Evolutionary conservation across 192 early-diverging fungal species (phyloP).

Genomic region (Coemansia sp.): DNA sequence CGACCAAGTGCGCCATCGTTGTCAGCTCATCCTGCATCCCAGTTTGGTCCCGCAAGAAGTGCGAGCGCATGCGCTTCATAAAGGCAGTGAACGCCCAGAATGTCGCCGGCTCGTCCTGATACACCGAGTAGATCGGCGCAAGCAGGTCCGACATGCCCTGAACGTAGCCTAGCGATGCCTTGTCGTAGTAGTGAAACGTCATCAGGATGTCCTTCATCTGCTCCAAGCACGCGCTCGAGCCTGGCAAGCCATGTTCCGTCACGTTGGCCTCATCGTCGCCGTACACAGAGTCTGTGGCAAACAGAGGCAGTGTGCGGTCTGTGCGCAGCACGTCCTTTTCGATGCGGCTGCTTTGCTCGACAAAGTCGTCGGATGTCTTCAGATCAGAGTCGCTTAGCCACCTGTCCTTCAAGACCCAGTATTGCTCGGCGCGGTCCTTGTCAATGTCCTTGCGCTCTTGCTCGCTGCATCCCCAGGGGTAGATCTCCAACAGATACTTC

Average conservation of each 20-base stretch:
- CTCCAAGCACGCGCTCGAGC: conserved; percentile 76
- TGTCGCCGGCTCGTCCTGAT: conserved; percentile 82
- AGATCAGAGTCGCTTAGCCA: conserved; percentile 65
- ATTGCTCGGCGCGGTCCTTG: conserved; percentile 60
- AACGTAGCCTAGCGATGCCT: conserved; percentile 72
- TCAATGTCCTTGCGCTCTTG: conserved; percentile 63
- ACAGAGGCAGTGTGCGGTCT: conserved; percentile 83
- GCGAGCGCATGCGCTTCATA: conserved; percentile 89
- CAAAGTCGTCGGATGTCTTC: conserved; percentile 57
- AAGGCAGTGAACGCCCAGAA: conserved; percentile 92
- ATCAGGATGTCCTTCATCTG: conserved; percentile 88
- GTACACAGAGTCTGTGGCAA: conserved; percentile 64
- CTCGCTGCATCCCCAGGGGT: conserved; percentile 79
- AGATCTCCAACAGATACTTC: conserved; percentile 85
- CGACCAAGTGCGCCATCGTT: conserved; percentile 76
- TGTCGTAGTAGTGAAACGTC: conserved; percentile 86
- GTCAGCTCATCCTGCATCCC: conserved; percentile 91
- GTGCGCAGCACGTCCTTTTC: conserved; percentile 98
- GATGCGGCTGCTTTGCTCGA: conserved; percentile 73
- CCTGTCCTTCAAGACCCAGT: conserved; percentile 60
- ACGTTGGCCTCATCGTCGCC: conserved; percentile 41
- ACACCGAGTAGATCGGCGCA: conserved; percentile 84
- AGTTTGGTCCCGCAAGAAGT: conserved; percentile 90
- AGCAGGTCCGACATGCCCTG: conserved; percentile 98
- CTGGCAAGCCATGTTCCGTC: conserved; percentile 44